phyloP scores from a whole-genome alignment of 2,329 filamentous ascomycete genomes.

The Monilinia polystroma region DNA sequence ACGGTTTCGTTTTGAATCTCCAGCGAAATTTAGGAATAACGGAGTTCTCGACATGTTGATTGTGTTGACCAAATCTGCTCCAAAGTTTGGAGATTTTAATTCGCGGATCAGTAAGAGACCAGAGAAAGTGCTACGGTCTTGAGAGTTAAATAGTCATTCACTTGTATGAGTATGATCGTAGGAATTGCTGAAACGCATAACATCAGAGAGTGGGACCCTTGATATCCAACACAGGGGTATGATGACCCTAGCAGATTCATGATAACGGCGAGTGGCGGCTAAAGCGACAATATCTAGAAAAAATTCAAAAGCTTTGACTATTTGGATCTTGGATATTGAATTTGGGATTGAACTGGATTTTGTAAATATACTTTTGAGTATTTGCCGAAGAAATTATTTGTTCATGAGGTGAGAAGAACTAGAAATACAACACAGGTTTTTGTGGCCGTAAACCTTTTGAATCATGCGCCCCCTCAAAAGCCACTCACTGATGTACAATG shows the following conservation, averaged over 20 bases:
- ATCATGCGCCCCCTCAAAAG: conserved; percentile 31
- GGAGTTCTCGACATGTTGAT: conserved; percentile 30
- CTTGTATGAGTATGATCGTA: neutral
- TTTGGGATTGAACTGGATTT: conserved; percentile 8
- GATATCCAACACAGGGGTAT: conserved; percentile 20
- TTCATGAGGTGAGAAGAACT: conserved; percentile 38
- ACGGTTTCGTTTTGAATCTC: conserved; percentile 24
- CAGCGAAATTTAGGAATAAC: conserved; percentile 31
- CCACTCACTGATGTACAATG: conserved; percentile 36
- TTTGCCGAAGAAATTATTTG: conserved; percentile 21
- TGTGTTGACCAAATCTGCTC: neutral
- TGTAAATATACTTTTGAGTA: conserved; percentile 15
- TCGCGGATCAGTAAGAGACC: neutral
- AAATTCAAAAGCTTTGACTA: conserved; percentile 13
- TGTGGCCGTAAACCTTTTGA: conserved; percentile 28
- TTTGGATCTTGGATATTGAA: neutral
- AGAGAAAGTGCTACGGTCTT: neutral
- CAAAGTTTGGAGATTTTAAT: neutral
- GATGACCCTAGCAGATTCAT: neutral
- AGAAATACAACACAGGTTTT: conserved; percentile 40
- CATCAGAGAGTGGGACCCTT: conserved; percentile 13
- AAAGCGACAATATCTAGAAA: conserved; percentile 2
- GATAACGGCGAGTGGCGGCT: conserved; percentile 13
- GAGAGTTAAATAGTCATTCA: conserved; percentile 15
- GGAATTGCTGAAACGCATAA: conserved; percentile 5